Base-by-base conservation (phyloP, 495 filamentous ascomycete species). In the Immersiella caudata region DNA sequence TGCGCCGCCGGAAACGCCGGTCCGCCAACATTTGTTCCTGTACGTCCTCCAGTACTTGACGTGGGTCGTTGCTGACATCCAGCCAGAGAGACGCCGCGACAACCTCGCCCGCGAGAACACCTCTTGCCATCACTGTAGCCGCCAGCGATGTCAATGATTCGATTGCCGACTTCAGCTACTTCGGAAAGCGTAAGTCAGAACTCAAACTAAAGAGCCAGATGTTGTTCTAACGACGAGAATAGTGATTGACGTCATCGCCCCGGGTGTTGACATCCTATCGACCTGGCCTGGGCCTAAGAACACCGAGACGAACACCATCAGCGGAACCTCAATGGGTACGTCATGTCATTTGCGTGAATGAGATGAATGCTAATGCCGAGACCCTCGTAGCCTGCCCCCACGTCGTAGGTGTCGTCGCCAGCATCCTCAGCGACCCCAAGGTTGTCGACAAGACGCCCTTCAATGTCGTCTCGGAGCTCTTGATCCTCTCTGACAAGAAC, bases 91-190 rank as follows among this genome's bases (percentile, higher is more conserved):
- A 83, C 33, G 80, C 80, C 5, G 67, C 68, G 12, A 75, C 74
- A 67, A 79, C 73, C 57, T 84, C 83, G 0, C 82, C 83, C 12
- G 85, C 83, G 46, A 84, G 83, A 57, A 83, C 81, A 33, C 68
- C 81, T 29, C 68, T 76, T 8, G 86, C 83, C 62, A 79, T 86
- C 71, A 88, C 86, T 21, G 82, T 88, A 60, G 86, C 84, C 29
- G 85, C 86, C 27, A 79, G 76, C 25, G 80, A 80, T 69, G 74
- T 66, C 51, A 72, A 67, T 52, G 82, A 85, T 54, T 71, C 73
- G 55, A 76, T 81, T 51, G 81, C 86, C 21, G 77, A 71, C 3
- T 88, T 84, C 79, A 84, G 81, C 69, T 87, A 88, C 79, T 87
- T 74, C 66, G 86, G 86, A 16, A 68, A 74, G 36, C 7, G 64